Percentiles rank a stretch among this genome's conserved stretches.
Evolutionary conservation across 2,329 filamentous ascomycete genomes (phyloP).

Genomic region (Fusarium sp.): DNA sequence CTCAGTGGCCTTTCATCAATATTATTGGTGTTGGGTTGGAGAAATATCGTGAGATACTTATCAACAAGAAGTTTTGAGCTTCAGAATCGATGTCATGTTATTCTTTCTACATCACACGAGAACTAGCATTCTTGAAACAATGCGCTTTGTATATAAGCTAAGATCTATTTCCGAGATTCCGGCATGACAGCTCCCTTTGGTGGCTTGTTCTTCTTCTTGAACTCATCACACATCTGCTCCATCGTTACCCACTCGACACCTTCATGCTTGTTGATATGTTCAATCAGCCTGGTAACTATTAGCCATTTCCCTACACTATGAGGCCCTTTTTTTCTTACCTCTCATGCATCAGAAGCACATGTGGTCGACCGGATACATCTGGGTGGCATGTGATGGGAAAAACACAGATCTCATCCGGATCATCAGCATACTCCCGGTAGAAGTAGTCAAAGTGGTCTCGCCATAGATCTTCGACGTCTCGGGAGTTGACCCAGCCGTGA

Average conservation of each 20-base stretch:
- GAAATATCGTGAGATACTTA: conserved; percentile 45
- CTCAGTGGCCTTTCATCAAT: conserved; percentile 61
- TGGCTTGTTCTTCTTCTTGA: conserved; percentile 72
- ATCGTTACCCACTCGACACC: conserved; percentile 76
- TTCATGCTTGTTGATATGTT: conserved; percentile 72
- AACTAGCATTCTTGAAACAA: neutral
- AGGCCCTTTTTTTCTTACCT: conserved; percentile 14
- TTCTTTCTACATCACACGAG: too few relatives aligned
- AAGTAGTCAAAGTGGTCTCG: conserved; percentile 77
- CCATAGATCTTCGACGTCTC: conserved; percentile 74
- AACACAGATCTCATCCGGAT: conserved; percentile 75
- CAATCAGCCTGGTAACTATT: conserved; percentile 57
- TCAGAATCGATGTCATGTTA: too few relatives aligned
- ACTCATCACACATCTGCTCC: conserved; percentile 77
- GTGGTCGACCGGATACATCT: conserved; percentile 76
- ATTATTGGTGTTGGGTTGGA: conserved; percentile 56
- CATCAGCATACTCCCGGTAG: conserved; percentile 65
- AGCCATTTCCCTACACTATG: neutral
- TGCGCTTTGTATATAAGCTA: neutral
- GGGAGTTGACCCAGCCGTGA: conserved; percentile 69
- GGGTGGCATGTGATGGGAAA: conserved; percentile 84
- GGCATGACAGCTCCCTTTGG: conserved; percentile 63
- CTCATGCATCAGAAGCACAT: conserved; percentile 80
- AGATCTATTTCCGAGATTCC: neutral
- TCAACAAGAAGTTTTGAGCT: conserved; percentile 4